These are phyloP conservation scores for Entomortierella parvispora DNA, from an alignment of 192 early-diverging fungal species.

Conservation along the genomic window DNA sequence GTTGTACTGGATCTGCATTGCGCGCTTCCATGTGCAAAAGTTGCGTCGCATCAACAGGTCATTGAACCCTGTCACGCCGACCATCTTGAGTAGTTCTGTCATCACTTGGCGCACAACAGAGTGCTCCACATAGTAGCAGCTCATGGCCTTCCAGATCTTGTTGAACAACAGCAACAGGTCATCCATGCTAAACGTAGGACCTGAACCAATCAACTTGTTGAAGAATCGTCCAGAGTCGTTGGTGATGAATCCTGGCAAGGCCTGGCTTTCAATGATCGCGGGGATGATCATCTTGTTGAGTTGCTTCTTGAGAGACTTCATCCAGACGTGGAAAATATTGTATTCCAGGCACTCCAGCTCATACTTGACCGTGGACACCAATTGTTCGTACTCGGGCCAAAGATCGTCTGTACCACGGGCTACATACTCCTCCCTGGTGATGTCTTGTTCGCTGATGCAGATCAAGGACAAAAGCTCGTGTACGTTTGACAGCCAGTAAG, in stretches of 20 bases:
- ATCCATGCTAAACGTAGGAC: slow-evolving; percentile 90
- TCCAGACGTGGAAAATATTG: slow-evolving; percentile 98
- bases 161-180: slow-evolving; percentile 95
- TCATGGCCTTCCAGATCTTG: slow-evolving; percentile 95
- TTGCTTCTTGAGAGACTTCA: slow-evolving; percentile 97
- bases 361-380: slow-evolving; percentile 87
- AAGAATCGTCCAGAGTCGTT: slow-evolving; percentile 92
- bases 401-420: slow-evolving; percentile 73
- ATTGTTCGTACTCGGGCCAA: slow-evolving; percentile 79
- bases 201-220: slow-evolving; percentile 84
- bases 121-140: slow-evolving; percentile 97
- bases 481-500: slow-evolving; percentile 98
- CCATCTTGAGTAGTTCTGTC: slow-evolving; percentile 94
- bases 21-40: slow-evolving; percentile 99
- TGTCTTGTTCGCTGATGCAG: slow-evolving; percentile 51
- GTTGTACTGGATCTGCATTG: slow-evolving; percentile 99
- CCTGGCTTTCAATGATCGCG: slow-evolving; percentile 96
- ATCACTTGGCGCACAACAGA: slow-evolving; percentile 93
- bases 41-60: slow-evolving; percentile 98
- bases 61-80: slow-evolving; percentile 96
- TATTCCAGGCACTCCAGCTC: slow-evolving; percentile 92
- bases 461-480: slow-evolving; percentile 95
- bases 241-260: slow-evolving; percentile 92
- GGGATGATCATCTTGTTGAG: slow-evolving; percentile 95
- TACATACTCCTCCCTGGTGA: slow-evolving; percentile 52